phyloP scores from a whole-genome alignment of 768 basidiomycete species.

The Russula lepida region DNA sequence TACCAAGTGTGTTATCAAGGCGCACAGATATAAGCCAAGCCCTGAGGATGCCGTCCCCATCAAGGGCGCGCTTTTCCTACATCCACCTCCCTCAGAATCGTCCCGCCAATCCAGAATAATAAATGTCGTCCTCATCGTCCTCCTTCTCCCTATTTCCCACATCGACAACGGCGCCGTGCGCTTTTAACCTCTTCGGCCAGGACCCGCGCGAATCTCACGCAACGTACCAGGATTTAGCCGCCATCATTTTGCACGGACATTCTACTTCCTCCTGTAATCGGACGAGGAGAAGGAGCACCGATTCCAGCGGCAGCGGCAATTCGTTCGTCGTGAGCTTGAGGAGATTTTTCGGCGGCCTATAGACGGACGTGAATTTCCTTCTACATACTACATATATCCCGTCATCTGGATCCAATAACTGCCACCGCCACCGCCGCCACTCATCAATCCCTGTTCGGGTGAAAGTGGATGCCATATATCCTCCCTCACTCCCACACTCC shows the following conservation, averaged over 20 bases:
- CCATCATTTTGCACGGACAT: background rate
- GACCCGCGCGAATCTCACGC: conserved; percentile 14
- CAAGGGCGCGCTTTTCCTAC: background rate
- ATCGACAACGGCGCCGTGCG: conserved; percentile 9
- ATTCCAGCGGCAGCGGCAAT: background rate
- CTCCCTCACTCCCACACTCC: background rate
- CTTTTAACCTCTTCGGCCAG: conserved; percentile 17
- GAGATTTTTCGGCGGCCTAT: conserved; percentile 6
- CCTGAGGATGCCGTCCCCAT: background rate
- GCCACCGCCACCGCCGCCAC: background rate
- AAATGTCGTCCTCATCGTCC: background rate
- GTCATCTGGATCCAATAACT: too few relatives aligned
- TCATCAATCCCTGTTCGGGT: background rate
- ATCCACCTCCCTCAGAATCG: background rate
- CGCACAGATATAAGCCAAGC: conserved; percentile 8
- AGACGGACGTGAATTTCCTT: background rate
- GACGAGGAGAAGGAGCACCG: background rate
- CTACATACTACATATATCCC: background rate
- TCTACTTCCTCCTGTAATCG: background rate
- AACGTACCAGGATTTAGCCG: conserved; percentile 4
- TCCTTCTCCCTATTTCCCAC: conserved; percentile 10
- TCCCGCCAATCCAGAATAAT: background rate
- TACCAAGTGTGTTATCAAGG: too few relatives aligned
- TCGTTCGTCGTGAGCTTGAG: background rate
- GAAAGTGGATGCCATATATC: background rate